Conservation (phyloP, 2,329 filamentous ascomycete species). For the Sporothrix mexicana region DNA sequence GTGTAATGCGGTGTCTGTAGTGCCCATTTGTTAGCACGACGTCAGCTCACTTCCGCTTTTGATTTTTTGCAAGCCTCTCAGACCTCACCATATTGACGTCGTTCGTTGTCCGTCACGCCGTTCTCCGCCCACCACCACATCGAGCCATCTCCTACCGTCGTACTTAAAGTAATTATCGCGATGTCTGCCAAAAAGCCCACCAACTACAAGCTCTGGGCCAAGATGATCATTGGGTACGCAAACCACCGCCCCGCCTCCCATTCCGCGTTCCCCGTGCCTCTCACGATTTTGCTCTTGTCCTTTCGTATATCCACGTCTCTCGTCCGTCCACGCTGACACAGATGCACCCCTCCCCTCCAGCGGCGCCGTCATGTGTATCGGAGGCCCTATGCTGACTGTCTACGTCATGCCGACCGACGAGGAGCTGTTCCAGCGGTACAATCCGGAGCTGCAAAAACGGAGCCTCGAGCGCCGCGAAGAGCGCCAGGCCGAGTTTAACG, state of each 20-base stretch:
- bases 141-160: slow-evolving; percentile 2
- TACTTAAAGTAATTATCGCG: not conserved
- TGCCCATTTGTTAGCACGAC: slow-evolving; percentile 3
- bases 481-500: slow-evolving; percentile 83
- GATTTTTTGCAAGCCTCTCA: slow-evolving; percentile 24
- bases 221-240: slow-evolving; percentile 73
- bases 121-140: not conserved
- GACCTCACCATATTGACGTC: not conserved
- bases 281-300: too few species aligned
- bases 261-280: not conserved
- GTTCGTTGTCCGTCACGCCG: not conserved
- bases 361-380: slow-evolving; percentile 73
- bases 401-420: slow-evolving; percentile 86
- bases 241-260: slow-evolving; percentile 31
- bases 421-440: slow-evolving; percentile 90
- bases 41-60: not conserved
- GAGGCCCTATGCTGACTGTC: slow-evolving; percentile 82
- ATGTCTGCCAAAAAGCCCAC: slow-evolving; percentile 47
- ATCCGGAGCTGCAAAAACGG: slow-evolving; percentile 88
- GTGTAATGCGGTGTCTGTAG: slow-evolving; percentile 16
- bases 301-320: not conserved
- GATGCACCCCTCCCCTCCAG: slow-evolving; percentile 52
- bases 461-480: slow-evolving; percentile 79
- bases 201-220: slow-evolving; percentile 66
- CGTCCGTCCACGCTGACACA: slow-evolving; percentile 3